Evolutionary conservation across 257 asterid genomes (phyloP).

Genomic region (Ajuga chamaepitys): DNA sequence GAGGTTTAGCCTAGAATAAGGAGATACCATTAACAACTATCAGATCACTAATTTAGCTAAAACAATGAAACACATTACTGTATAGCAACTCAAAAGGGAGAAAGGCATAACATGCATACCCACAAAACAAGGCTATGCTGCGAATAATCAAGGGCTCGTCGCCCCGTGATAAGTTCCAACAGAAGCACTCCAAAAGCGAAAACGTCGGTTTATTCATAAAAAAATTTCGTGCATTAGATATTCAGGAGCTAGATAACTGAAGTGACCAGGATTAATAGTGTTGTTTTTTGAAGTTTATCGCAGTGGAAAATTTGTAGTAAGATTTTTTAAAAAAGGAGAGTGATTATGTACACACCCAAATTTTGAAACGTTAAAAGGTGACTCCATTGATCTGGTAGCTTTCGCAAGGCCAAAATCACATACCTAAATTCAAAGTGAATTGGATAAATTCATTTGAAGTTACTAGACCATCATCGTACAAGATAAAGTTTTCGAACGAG

Average conservation of each 20-base stretch:
- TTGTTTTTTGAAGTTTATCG: not conserved
- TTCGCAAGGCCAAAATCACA: no score
- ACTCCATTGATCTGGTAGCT: conserved; percentile 65
- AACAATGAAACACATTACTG: not conserved
- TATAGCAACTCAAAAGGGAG: no score
- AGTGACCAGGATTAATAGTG: not conserved
- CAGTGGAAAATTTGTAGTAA: not conserved
- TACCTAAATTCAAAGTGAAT: no score
- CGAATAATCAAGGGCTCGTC: conserved; percentile 85
- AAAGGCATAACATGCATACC: no score
- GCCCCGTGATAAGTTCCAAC: no score
- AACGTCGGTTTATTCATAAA: no score
- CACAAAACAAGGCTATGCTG: conserved; percentile 95
- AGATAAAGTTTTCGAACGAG: conserved; percentile 20
- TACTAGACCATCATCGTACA: no score
- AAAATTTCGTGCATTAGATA: no score
- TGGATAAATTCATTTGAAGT: no score
- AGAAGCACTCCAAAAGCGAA: no score
- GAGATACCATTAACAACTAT: not conserved
- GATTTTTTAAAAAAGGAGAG: no score
- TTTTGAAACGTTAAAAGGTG: conserved; percentile 43
- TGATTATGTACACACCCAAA: conserved; percentile 37
- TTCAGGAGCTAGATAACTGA: conserved; percentile 93
- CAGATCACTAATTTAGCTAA: not conserved
- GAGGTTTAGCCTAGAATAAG: conserved; percentile 64